Evolutionary conservation across 768 basidiomycete genomes (phyloP), one percentile per base, ranked within the genome.

Genomic region (Russula virescens): DNA sequence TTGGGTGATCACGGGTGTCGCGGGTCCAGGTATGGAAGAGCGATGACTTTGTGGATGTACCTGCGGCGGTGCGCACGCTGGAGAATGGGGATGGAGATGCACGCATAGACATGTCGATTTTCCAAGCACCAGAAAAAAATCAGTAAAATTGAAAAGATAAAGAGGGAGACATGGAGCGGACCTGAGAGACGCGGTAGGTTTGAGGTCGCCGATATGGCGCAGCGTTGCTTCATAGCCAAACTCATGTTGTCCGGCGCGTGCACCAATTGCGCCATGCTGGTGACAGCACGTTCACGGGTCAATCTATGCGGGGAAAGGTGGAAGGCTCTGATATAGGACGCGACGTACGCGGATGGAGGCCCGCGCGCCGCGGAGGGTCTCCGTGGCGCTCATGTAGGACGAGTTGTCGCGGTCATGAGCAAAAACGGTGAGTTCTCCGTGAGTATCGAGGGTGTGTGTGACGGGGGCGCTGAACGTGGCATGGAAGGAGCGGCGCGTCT

Each of bases 41-140:
- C 0, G 93, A 82, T 0, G 94, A 94, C 74, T 98, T 98, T 63
- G 85, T 72, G 0, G 86, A 83, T 25, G 84, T 82, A 0, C 93
- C 91, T 0, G 95, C 94, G 1, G 88, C 81, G 70, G 90, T 83
- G 35, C 97, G 86, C 58, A 96, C 89, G 62, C 93, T 95, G 66
- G 13, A 34, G 47, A 51, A 69, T 34, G 31, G n/a, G 10, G 4
- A 25, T 31, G 23, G 49, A n/a, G n/a, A n/a, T n/a, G n/a, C n/a
- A n/a, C n/a, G n/a, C n/a, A n/a, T n/a, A 68, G 11, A 23, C 5
- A 14, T 11, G 50, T 11, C 42, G 18, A 0, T 16, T 35, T 46
- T 38, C 10, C 6, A 19, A 19, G 42, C 18, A 43, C n/a, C 14
- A 13, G 18, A 43, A 11, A 4, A 43, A 43, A 8, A 43, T 16